Conservation (phyloP, 345 rosid genomes). For the Angophora floribunda region DNA sequence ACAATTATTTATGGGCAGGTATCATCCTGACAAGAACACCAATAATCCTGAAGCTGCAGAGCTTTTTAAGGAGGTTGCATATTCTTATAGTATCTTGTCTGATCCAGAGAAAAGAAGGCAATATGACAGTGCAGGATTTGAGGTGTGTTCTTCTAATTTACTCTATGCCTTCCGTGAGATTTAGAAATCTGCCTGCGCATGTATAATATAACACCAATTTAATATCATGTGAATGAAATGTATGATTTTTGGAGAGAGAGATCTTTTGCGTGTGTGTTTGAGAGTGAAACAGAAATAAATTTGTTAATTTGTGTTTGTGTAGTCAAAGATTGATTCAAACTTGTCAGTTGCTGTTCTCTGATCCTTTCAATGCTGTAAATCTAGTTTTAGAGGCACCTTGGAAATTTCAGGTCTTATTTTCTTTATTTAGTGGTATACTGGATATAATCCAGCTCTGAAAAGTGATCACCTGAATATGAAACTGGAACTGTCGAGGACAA, state of each 20-base stretch:
- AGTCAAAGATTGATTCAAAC: not conserved
- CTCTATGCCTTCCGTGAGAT: not conserved
- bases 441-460: not conserved
- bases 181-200: not conserved
- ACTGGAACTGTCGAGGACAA: not conserved
- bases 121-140: slow-evolving; percentile 92
- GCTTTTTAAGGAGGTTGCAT: slow-evolving; percentile 93
- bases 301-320: not conserved
- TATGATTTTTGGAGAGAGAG: not conserved
- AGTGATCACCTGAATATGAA: not conserved
- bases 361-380: not conserved
- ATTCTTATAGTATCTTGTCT: slow-evolving; percentile 92
- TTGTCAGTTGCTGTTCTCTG: not conserved
- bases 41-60: slow-evolving; percentile 95
- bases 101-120: slow-evolving; percentile 99
- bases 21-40: slow-evolving; percentile 98
- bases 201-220: not conserved
- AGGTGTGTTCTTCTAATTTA: slow-evolving; percentile 29
- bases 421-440: not conserved
- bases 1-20: slow-evolving; percentile 28
- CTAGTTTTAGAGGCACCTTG: not conserved
- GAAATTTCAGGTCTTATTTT: not conserved
- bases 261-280: not conserved
- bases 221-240: not conserved
- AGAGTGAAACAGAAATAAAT: not conserved